These are phyloP conservation scores for Neofusicoccum cordaticola DNA, from an alignment of 2,329 filamentous ascomycete genomes.

Conservation along the genomic window DNA sequence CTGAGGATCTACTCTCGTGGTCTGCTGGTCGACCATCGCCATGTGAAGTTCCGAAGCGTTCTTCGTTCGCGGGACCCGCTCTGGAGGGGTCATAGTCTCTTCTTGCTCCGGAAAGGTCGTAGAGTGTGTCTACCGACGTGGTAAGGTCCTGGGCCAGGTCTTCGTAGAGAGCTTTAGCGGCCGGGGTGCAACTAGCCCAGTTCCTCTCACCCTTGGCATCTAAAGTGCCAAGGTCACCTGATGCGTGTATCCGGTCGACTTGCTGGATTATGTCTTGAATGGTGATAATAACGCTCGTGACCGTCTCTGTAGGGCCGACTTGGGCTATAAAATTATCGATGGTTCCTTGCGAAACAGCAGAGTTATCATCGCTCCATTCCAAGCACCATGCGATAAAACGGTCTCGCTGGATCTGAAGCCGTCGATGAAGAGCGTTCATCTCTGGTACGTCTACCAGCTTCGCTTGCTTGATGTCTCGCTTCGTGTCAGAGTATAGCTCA, in stretches of 20 bases:
- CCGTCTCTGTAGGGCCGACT: constrained; percentile 70
- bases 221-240: constrained; percentile 29
- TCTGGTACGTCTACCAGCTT: constrained; percentile 62
- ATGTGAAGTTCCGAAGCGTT: too few relatives aligned
- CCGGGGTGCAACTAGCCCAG: constrained; percentile 53
- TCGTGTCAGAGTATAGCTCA: constrained; percentile 76
- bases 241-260: constrained; percentile 68
- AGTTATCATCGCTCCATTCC: constrained; percentile 71
- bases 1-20: too few relatives aligned
- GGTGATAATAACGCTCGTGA: constrained; percentile 74
- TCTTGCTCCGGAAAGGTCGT: constrained; percentile 69
- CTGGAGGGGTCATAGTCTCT: constrained; percentile 23
- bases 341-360: constrained; percentile 57
- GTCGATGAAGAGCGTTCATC: constrained; percentile 68
- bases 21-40: too few relatives aligned
- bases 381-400: constrained; percentile 75
- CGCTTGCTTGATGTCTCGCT: constrained; percentile 68
- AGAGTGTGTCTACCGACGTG: constrained; percentile 74
- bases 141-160: constrained; percentile 73
- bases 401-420: constrained; percentile 77
- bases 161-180: constrained; percentile 71
- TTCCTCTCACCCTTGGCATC: constrained; percentile 36
- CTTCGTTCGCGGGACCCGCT: too few relatives aligned
- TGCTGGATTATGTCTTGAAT: constrained; percentile 79
- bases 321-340: constrained; percentile 69